Evolutionary conservation across 2,329 filamentous ascomycete genomes (phyloP), one percentile per base, ranked within the genome.

Genomic region (Beauveria sp.): DNA sequence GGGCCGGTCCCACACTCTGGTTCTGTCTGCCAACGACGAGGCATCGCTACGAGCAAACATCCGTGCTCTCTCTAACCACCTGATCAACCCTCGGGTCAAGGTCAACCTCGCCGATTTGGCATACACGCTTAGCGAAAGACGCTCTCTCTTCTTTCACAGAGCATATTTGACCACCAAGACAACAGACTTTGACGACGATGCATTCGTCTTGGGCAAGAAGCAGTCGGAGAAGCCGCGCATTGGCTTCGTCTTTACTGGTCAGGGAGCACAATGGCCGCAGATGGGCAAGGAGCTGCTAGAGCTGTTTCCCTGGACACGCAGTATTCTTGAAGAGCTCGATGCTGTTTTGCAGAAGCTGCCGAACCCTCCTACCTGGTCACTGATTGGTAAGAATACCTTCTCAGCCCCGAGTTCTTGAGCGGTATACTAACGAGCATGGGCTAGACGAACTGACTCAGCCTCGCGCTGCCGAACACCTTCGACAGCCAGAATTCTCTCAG

Each of bases 401-500:
- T 14, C 1, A n/a, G 3, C 20, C 3, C 3, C 14, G 3, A 9
- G 10, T 42, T 9, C 8, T 16, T 0, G 18, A 9, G 18, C 3
- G 4, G 0, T 18, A 4, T 20, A 10, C 53, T 55, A 45, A 55
- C n/a, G 16, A 3, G 14, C 3, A 10, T 16, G 5, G 8, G 34
- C 16, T 43, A 55, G 53, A 55, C n/a, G 53, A 55, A 18, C 16
- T 55, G 24, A 64, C 61, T 45, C 58, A 62, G 14, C 18, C 28
- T 30, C 58, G 49, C 14, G 22, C 40, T 18, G 43, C 49, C 12
- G 43, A 54, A 5, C 50, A 54, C 20, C 54, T 57, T 34, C 47
- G 47, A 22, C 42, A 53, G 22, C 46, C 80, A 0, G 78, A 66
- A 45, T 12, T 79, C 78, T 65, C 54, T 16, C 60, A 77, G 63